Base-by-base conservation (phyloP, 306 rosid genomes). In the Prunus salicina region DNA sequence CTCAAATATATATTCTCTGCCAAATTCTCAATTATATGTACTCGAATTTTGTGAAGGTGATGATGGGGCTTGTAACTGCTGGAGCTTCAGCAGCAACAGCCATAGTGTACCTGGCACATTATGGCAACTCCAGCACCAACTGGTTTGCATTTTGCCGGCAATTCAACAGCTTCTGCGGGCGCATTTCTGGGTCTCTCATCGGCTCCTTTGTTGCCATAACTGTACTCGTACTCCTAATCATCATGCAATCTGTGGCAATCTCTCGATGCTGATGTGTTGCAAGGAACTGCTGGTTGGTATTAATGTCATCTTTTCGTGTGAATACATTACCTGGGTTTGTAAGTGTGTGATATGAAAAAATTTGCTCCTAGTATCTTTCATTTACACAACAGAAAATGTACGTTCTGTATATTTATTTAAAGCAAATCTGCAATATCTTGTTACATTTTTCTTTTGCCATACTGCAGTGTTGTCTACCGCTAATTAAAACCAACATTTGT, bases 61-160 rank as follows among this genome's bases (percentile, higher is more conserved):
- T 86, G 89, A 4, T 84, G 90, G 88, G 80, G 73, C 82, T 90
- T 45, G 38, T 86, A 5, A 72, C 85, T 53, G 83, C 84, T 0
- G 89, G 81, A 49, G 90, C 91, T 28, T 89, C 94, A 0, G 87
- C 91, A 53, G 90, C 94, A 66, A 25, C 89, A 67, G 68, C 86
- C 1, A 84, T 84, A 62, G 90, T 87, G 28, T 71, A 53, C 78
- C 46, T 90, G 75, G 92, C 91, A 66, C 88, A 90, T 51, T 7
- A 87, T 6, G 95, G 92, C 32, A 88, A 83, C 74, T 30, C 89
- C 43, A 32, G 5, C 50, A 80, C 85, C 64, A 90, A 88, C 56
- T 88, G 92, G 92, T 69, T 77, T 64, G 61, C 95, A 0, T 73
- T 88, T 52, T 88, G 90, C 76, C 87, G 61, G 67, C 92, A 86